Conservation (phyloP, 192 early-diverging fungal species). For the Endogone sp. region DNA sequence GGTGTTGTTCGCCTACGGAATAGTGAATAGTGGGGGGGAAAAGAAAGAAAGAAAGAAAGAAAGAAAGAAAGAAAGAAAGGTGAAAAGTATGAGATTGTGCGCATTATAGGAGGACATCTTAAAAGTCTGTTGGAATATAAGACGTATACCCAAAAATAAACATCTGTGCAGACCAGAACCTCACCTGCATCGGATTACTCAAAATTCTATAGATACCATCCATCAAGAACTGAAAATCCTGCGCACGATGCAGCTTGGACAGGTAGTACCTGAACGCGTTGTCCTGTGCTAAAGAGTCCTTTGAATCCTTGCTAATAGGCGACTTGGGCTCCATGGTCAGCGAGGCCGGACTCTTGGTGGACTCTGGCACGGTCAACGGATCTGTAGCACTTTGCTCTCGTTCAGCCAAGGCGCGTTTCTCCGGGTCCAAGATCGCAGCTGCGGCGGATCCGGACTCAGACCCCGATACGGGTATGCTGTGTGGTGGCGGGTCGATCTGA, state of each 20-base stretch:
- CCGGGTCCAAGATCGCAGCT: background rate
- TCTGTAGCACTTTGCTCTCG: background rate
- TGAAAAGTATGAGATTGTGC: too few species aligned
- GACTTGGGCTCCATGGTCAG: background rate
- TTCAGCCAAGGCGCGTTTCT: conserved; percentile 8
- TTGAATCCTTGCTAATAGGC: background rate
- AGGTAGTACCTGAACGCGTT: conserved; percentile 80
- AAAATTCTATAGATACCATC: conserved; percentile 78
- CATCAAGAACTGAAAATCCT: conserved; percentile 81
- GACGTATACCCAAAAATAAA: background rate
- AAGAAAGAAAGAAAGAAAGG: background rate
- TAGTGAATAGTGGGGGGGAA: background rate
- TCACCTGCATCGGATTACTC: conserved; percentile 68
- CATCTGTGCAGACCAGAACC: background rate
- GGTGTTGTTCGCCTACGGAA: conserved; percentile 68
- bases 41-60: background rate
- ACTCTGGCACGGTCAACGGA: background rate
- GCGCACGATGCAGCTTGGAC: conserved; percentile 73
- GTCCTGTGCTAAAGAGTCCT: conserved; percentile 14
- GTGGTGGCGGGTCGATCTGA: background rate
- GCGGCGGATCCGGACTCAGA: conserved; percentile 5
- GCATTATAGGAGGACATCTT: background rate
- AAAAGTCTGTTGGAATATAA: too few species aligned
- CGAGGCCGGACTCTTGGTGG: background rate
- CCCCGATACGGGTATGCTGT: conserved; percentile 9